Evolutionary conservation across 192 early-diverging fungal species (phyloP), one percentile per base, ranked within the genome.

Genomic region (Backusella parvicylindrica): DNA sequence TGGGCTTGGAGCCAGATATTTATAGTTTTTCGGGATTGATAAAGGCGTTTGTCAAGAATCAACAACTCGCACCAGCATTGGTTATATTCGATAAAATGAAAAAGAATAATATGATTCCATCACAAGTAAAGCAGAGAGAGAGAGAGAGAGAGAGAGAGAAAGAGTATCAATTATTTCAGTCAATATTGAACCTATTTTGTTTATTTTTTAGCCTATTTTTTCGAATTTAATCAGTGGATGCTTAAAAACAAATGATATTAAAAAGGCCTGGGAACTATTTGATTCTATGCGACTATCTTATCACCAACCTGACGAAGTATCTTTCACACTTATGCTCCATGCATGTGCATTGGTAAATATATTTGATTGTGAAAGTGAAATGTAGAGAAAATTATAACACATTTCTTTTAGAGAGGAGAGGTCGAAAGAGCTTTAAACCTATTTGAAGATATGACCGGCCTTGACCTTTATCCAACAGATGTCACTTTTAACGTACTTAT

Each of bases 391-490:
- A 65, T 12, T 32, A 23, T 38, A n/a, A 35, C 13, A 32, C 70
- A 11, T 26, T 50, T n/a, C 1, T 23, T 31, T 3, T 47, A 68
- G 60, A 77, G 77, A 90, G 87, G 88, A 43, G 89, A 97, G 66
- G 91, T 93, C n/a, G 97, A 99, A 75, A 83, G 86, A 41, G 97
- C 97, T 7, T 87, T 99, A 67, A 94, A 96, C 73, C 82, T 99
- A 60, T 97, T 96, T 84, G 88, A 90, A 70, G 94, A 98, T 74
- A 97, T 98, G 92, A 80, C 90, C 21, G 87, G 88, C 11, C 77
- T 81, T 35, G 79, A 83, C 8, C 82, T 97, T 23, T 84, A 85
- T 12, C 91, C 93, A 0, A 96, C 94, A 0, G 91, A 92, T 32
- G 89, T 93, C 0, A 97, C 96, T 1, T 97, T 93, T 76, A 98